These are phyloP conservation scores for Parsonsia alboflavescens DNA, from an alignment of 257 asterid species.

Conservation along the genomic window DNA sequence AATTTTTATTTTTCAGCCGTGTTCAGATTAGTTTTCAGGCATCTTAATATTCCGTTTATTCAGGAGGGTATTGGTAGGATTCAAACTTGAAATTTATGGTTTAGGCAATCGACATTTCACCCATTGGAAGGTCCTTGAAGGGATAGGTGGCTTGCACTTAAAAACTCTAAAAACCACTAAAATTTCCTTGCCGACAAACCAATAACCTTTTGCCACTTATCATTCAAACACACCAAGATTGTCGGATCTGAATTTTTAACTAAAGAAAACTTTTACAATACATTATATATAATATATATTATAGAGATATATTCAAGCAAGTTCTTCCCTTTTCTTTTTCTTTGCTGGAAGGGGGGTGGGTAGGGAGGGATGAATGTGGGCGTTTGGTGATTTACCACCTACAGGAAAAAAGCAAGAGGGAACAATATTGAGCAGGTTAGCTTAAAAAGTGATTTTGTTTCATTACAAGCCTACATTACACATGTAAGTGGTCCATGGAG, in stretches of 20 bases:
- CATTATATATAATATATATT: no score
- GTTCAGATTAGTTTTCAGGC: no score
- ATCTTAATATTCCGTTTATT: no score
- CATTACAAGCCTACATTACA: slow-evolving; percentile 32
- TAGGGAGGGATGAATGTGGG: neutral
- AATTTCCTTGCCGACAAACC: slow-evolving; percentile 15
- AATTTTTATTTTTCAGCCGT: no score
- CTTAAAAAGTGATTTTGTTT: slow-evolving; percentile 22
- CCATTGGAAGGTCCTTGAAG: no score
- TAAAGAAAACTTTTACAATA: neutral
- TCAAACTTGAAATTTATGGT: no score
- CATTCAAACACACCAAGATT: slow-evolving; percentile 12
- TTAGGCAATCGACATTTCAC: no score
- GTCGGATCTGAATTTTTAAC: slow-evolving; percentile 4
- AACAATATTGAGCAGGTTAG: slow-evolving; percentile 16
- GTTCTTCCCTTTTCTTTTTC: neutral
- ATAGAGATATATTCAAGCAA: neutral
- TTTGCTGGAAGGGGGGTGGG: neutral
- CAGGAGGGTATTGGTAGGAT: no score
- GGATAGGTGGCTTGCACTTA: slow-evolving; percentile 39
- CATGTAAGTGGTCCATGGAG: slow-evolving; percentile 14
- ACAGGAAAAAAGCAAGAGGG: slow-evolving; percentile 5
- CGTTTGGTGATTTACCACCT: neutral
- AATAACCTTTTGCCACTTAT: slow-evolving; percentile 14
- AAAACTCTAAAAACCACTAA: slow-evolving; percentile 10